These are phyloP conservation scores for Erodium trifolium DNA, from an alignment of 441 rosid species.

Conservation along the genomic window DNA sequence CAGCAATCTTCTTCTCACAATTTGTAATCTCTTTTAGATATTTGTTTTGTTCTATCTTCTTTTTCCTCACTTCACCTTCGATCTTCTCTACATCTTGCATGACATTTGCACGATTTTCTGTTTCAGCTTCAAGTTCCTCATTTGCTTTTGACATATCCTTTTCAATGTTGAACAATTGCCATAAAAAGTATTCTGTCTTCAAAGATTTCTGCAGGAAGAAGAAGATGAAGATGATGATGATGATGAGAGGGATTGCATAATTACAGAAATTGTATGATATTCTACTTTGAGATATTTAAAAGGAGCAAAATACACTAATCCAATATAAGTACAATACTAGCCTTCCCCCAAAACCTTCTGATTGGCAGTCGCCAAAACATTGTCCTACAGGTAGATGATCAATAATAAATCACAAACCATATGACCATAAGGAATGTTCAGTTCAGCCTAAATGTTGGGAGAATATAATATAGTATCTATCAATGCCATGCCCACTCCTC, in stretches of 20 bases:
- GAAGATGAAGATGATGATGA: conserved; percentile 7
- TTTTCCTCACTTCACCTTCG: conserved; percentile 54
- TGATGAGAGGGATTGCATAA: neutral
- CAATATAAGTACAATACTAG: neutral
- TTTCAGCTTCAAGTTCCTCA: conserved; percentile 67
- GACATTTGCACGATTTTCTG: conserved; percentile 48
- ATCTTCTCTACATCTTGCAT: conserved; percentile 56
- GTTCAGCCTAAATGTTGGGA: neutral
- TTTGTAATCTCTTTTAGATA: conserved; percentile 72
- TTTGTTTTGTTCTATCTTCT: conserved; percentile 69
- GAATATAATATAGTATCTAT: neutral
- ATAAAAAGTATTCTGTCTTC: conserved; percentile 74
- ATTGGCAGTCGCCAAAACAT: neutral
- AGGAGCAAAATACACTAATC: neutral
- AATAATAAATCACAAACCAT: neutral
- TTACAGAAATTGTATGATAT: neutral
- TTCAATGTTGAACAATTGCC: conserved; percentile 79
- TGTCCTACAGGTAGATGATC: neutral
- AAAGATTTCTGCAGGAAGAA: conserved; percentile 59
- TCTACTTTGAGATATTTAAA: neutral
- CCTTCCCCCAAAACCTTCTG: conserved; percentile 5
- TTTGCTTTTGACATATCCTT: conserved; percentile 57
- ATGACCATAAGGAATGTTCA: neutral
- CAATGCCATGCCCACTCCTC: neutral
- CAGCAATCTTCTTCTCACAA: conserved; percentile 76